Evolutionary conservation across 768 basidiomycete species (phyloP).

Genomic region (Boletus huronensis): DNA sequence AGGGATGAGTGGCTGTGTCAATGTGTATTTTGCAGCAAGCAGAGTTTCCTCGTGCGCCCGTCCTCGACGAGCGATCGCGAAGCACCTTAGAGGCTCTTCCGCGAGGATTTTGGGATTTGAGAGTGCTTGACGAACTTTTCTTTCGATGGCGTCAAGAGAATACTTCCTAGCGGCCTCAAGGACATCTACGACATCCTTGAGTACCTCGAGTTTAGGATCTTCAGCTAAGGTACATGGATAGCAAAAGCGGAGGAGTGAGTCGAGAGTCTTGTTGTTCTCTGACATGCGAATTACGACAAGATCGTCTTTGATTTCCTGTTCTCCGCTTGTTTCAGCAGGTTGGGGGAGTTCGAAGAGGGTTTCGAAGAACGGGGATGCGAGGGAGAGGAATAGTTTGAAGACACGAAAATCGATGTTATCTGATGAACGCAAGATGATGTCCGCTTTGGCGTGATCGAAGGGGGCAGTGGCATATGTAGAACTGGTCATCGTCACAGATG

Average conservation of each 20-base stretch:
- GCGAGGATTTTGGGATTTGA: conserved; percentile 15
- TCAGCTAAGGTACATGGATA: conserved; percentile 24
- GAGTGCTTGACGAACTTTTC: conserved; percentile 19
- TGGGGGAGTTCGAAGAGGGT: conserved; percentile 32
- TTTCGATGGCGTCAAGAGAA: conserved; percentile 14
- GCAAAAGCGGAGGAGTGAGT: conserved; percentile 27
- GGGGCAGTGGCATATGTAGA: conserved; percentile 14
- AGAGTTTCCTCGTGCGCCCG: conserved; percentile 19
- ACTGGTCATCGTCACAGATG: neutral
- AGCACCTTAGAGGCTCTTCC: conserved; percentile 27
- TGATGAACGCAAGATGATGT: conserved; percentile 25
- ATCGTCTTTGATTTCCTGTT: conserved; percentile 14
- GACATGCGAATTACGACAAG: conserved; percentile 20
- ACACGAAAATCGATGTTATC: conserved; percentile 31
- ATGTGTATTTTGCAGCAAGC: conserved; percentile 29
- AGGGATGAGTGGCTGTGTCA: conserved; percentile 23
- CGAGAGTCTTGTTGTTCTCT: conserved; percentile 22
- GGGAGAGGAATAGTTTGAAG: conserved; percentile 32
- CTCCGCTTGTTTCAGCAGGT: conserved; percentile 4
- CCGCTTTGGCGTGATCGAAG: conserved; percentile 21
- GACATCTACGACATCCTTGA: conserved; percentile 4
- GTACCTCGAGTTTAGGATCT: conserved; percentile 13
- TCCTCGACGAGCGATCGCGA: conserved; percentile 31
- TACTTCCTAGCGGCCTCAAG: conserved; percentile 18
- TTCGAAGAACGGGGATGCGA: conserved; percentile 35